These are phyloP conservation scores for Phytophthora foliorum DNA, from an alignment of 352 stramenopile genomes.

Conservation along the genomic window DNA sequence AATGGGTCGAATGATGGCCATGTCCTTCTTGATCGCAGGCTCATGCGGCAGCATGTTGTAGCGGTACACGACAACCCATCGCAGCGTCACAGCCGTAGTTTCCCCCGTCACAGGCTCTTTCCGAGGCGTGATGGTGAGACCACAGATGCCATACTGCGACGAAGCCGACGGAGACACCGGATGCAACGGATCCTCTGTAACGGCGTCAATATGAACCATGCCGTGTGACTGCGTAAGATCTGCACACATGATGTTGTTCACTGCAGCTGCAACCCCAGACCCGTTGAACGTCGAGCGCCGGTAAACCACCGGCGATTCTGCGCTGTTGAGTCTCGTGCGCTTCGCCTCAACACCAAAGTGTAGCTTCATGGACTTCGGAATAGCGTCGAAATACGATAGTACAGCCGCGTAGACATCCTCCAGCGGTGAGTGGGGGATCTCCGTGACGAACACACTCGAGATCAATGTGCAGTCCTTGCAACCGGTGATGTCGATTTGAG, in stretches of 20 bases:
- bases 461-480: conserved; percentile 41
- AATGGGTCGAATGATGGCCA: conserved; percentile 35
- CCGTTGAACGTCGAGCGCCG: conserved; percentile 32
- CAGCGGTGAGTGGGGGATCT: conserved; percentile 46
- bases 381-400: conserved; percentile 38
- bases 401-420: conserved; percentile 34
- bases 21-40: conserved; percentile 25
- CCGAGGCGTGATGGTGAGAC: conserved; percentile 35
- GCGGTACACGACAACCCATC: conserved; percentile 37
- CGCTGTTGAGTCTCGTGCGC: conserved; percentile 28
- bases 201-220: conserved; percentile 43
- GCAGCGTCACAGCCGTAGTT: conserved; percentile 29
- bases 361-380: conserved; percentile 34
- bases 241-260: conserved; percentile 40
- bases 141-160: conserved; percentile 34
- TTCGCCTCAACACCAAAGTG: conserved; percentile 36
- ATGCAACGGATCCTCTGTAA: conserved; percentile 36
- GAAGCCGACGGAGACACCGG: conserved; percentile 16
- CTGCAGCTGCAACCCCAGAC: conserved; percentile 17
- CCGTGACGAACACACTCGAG: conserved; percentile 45
- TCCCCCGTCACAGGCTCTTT: conserved; percentile 28
- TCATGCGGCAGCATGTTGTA: conserved; percentile 44
- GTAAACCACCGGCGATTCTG: conserved; percentile 29
- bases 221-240: conserved; percentile 25
- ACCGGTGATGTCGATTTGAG: conserved; percentile 42